Evolutionary conservation across 2,329 filamentous ascomycete species (phyloP).

Genomic region (Zymoseptoria crescenta): DNA sequence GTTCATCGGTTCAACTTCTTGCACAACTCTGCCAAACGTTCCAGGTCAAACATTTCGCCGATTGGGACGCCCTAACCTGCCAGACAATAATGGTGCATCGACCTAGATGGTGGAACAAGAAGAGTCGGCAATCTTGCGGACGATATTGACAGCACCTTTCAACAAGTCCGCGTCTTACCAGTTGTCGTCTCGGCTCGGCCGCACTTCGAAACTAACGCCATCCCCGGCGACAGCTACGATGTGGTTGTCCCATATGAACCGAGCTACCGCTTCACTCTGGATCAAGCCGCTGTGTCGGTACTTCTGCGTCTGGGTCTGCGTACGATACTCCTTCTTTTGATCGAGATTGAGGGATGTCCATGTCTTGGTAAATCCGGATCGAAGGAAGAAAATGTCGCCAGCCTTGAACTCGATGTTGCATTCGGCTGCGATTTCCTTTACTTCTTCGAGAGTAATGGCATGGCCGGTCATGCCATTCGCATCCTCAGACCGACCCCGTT

Average conservation of each 20-base stretch:
- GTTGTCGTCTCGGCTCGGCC: slow-evolving; percentile 5
- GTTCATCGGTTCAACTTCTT: slow-evolving; percentile 23
- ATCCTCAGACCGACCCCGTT: slow-evolving; percentile 1
- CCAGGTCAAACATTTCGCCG: slow-evolving; percentile 32
- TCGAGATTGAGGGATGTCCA: slow-evolving; percentile 3
- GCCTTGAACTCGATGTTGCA: slow-evolving; percentile 6
- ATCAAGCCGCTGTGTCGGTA: slow-evolving; percentile 5
- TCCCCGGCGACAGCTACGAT: slow-evolving; percentile 12
- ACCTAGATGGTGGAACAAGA: neutral
- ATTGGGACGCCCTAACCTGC: slow-evolving; percentile 21
- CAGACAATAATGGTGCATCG: slow-evolving; percentile 14
- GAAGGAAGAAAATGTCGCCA: slow-evolving; percentile 12
- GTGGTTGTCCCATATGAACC: slow-evolving; percentile 9
- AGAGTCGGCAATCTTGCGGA: neutral
- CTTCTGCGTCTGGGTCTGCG: slow-evolving; percentile 1
- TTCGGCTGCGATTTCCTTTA: slow-evolving; percentile 5
- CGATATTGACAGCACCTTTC: neutral
- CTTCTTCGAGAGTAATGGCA: slow-evolving; percentile 4
- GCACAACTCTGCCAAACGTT: slow-evolving; percentile 26
- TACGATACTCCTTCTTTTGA: slow-evolving; percentile 5
- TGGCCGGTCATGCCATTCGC: slow-evolving; percentile 5
- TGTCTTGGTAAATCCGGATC: slow-evolving; percentile 9
- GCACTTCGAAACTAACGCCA: slow-evolving; percentile 7
- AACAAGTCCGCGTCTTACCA: neutral
- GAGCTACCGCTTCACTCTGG: slow-evolving; percentile 7